Base-by-base conservation (phyloP, 1,139 yeast species). In the Sugiyamaella xylanicola region DNA sequence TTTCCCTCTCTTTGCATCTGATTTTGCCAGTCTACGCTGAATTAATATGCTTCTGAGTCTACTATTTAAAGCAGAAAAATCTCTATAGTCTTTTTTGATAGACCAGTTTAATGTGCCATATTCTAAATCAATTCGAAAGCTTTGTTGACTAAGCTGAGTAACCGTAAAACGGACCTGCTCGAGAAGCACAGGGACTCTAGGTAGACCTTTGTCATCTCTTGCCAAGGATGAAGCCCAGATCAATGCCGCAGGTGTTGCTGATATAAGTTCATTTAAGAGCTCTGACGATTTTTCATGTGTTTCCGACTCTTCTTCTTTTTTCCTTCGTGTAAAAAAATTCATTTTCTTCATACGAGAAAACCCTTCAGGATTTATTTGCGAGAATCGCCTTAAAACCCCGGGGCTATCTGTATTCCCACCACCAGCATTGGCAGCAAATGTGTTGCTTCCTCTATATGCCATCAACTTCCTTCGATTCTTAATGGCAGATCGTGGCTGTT, bases 51-150 rank as follows among this genome's bases (percentile, higher is more conserved):
- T 17, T 20, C 41, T 86, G 60, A 90, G 76, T 57, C 82, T 77
- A 13, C 85, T 81, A 68, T 90, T 96, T 56, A 93, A 76, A 45
- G 78, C 78, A 36, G 81, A 73, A 48, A 95, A 76, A 61, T 91
- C 97, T 64, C 83, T 83, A 51, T 86, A 82, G 20, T 84, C 87
- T 63, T 86, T 86, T 41, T 83, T 78, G 5, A 95, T 82, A 1
- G 85, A 76, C 99, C 99, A 95, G 61, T 82, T 81, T 65, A 91
- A 76, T 57, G 93, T 75, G 55, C 98, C 99, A 67, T 93, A 93
- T 66, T 91, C 97, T 55, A 93, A 74, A 56, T 86, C 88, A 19
- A 93, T 74, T 17, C 48, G 51, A 17, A 55, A 56, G 29, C 40
- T 40, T 16, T 49, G 42, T 4, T 46, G 48, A 0, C 21, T 35